These are phyloP conservation scores for Vitis labrusca DNA, from an alignment of 164 flowering plant genomes.

Conservation along the genomic window DNA sequence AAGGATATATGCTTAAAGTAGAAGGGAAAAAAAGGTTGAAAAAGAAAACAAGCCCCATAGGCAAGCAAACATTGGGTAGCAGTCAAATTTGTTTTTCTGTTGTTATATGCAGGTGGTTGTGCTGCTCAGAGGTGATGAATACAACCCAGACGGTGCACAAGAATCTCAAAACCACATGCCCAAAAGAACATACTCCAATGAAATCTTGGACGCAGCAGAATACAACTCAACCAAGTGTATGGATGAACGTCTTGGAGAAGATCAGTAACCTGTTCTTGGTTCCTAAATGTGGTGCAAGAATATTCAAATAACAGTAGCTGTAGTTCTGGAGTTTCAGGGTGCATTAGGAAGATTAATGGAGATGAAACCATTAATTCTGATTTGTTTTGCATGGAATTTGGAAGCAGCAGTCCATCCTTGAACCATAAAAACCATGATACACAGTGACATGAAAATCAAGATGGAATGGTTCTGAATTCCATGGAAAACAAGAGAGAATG, in stretches of 20 bases:
- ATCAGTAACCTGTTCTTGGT: constrained; percentile 31
- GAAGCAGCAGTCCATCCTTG: neutral
- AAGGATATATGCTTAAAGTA: too few species aligned
- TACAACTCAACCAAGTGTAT: constrained; percentile 50
- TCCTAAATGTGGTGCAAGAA: constrained; percentile 6
- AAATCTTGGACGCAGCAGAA: constrained; percentile 45
- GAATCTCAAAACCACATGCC: constrained; percentile 7
- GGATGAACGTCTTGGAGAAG: constrained; percentile 19
- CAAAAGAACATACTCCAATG: constrained; percentile 51
- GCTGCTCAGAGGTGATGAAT: constrained; percentile 37
- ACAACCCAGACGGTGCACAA: constrained; percentile 3
- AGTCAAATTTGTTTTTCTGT: neutral
- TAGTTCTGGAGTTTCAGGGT: neutral
- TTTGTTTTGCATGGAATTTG: constrained; percentile 22
- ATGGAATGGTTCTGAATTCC: constrained; percentile 7
- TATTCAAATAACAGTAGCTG: constrained; percentile 4
- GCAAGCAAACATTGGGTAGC: neutral
- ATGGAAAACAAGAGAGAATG: constrained; percentile 10
- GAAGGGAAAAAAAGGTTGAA: neutral
- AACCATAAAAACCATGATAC: too few species aligned
- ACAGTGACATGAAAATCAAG: neutral
- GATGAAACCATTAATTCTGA: neutral
- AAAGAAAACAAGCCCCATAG: neutral
- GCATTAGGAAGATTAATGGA: constrained; percentile 10
- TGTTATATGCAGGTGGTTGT: constrained; percentile 31